Conservation (phyloP, 176 grass and related monocot genomes). For the Lolium multiflorum region DNA sequence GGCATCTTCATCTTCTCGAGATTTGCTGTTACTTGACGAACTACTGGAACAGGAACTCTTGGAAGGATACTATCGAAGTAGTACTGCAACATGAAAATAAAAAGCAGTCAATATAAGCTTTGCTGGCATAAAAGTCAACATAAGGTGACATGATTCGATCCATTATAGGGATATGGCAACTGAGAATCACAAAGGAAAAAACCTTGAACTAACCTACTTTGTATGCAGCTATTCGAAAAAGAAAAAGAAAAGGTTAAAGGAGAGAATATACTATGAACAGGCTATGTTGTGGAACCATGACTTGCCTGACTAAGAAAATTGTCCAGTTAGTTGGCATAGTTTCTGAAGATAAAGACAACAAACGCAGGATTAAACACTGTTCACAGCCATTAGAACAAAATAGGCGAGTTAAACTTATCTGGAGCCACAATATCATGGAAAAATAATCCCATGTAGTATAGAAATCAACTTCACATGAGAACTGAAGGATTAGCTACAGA, state of each 20-base stretch:
- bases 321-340: constrained; percentile 30
- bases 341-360: constrained; percentile 35
- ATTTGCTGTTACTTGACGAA: constrained; percentile 75
- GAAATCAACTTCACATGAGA: constrained; percentile 8
- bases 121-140: constrained; percentile 25
- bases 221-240: neutral
- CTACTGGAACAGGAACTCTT: constrained; percentile 76
- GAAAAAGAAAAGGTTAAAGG: neutral
- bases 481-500: neutral
- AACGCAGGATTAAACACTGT: constrained; percentile 9
- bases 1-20: constrained; percentile 91
- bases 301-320: constrained; percentile 36
- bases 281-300: constrained; percentile 30
- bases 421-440: neutral
- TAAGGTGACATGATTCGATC: neutral
- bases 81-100: constrained; percentile 65
- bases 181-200: constrained; percentile 22
- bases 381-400: neutral
- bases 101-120: constrained; percentile 19
- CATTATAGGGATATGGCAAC: neutral
- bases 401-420: neutral
- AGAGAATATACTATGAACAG: constrained; percentile 1
- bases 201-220: neutral
- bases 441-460: constrained; percentile 17
- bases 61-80: constrained; percentile 96